Base-by-base conservation (phyloP, 2,329 filamentous ascomycete species). In the Zarea fungicola region DNA sequence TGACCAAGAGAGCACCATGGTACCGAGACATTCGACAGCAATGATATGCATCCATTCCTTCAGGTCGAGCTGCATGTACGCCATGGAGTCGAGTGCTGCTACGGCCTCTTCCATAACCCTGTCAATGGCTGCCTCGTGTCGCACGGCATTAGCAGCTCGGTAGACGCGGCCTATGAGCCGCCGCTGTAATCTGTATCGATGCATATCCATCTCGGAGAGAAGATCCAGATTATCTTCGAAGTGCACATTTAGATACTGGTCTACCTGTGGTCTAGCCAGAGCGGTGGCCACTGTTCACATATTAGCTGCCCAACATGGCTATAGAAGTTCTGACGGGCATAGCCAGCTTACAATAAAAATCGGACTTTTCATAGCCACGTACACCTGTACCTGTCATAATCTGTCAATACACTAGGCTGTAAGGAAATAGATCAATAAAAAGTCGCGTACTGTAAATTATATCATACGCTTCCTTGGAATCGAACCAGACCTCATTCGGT, bases 21-120 rank as follows among this genome's bases (percentile, higher is more conserved):
- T 73, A 1, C 72, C 70, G 3, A 79, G 68, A 19, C 71, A 76
- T 52, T 79, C 76, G 25, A 79, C 73, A 1, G 68, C 70, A 16
- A 77, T 63, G 49, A 79, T 77, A 59, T 79, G 76, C 75, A 78
- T 78, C 76, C 76, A 79, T 47, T 76, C 71, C 43, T 73, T 74
- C 16, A 79, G 56, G 49, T 78, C 73, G 4, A 78, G 56, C 23
- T 70, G 64, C 2, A 58, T 55, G 0, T 72, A 72, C 1, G 65
- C 39, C 1, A 76, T 56, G 0, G 51, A 49, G 4, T 57, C 60
- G 0, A 79, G 54, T 22, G 65, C 67, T 3, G 61, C 50, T 1
- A 75, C 52, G 1, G 61, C 65, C 0, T 57, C 56, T 3, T 58
- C 50, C 6, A 77, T 54, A 1, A 75, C 73, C 0, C 52, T 52